These are phyloP conservation scores for Nymphaea colorata DNA, from an alignment of 164 flowering plant genomes.

Conservation along the genomic window DNA sequence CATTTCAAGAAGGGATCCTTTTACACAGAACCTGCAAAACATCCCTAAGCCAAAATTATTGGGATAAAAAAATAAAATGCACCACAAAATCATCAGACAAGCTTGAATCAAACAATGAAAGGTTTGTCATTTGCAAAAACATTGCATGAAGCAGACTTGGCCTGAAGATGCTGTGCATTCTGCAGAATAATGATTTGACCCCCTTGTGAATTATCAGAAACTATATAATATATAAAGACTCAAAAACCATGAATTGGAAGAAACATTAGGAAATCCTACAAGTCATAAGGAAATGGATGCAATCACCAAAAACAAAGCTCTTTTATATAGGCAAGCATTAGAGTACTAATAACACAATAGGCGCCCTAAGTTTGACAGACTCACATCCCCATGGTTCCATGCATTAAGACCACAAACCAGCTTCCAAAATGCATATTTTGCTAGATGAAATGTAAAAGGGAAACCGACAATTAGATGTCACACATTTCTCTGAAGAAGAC, in stretches of 20 bases:
- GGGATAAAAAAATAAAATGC: no score
- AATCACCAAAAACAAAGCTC: background rate
- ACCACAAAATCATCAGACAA: background rate
- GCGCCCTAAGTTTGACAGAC: no score
- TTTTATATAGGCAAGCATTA: background rate
- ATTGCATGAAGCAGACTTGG: slow-evolving; percentile 79
- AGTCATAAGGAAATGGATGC: background rate
- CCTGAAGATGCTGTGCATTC: slow-evolving; percentile 86
- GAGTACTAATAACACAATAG: no score
- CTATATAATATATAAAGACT: no score
- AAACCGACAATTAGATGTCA: no score
- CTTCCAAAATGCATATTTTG: no score
- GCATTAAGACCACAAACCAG: no score
- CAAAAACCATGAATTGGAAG: background rate
- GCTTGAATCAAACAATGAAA: slow-evolving; percentile 60
- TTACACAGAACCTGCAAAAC: slow-evolving; percentile 69
- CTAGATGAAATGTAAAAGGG: no score
- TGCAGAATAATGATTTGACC: slow-evolving; percentile 20
- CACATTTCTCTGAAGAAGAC: no score
- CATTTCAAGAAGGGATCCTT: slow-evolving; percentile 93
- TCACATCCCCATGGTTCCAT: no score
- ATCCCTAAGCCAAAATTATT: background rate
- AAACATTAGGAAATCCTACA: background rate
- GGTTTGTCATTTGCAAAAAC: slow-evolving; percentile 40
- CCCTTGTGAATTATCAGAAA: no score